Evolutionary conservation across 2,329 filamentous ascomycete species (phyloP).

Genomic region (Trichoderma afroharzianum): DNA sequence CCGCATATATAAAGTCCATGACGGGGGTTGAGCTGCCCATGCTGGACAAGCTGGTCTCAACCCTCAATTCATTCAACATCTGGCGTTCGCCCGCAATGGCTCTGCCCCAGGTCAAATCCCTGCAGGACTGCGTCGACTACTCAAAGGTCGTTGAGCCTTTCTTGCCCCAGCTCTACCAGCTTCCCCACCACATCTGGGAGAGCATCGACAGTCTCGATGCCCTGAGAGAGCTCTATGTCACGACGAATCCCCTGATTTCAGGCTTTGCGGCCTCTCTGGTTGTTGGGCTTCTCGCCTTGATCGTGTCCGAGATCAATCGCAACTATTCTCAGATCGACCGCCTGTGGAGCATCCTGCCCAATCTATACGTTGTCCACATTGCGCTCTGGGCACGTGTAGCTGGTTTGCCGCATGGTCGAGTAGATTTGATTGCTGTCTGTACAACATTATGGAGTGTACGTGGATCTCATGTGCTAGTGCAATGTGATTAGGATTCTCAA

Average conservation of each 20-base stretch:
- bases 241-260: slow-evolving; percentile 81
- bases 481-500: background rate
- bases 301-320: slow-evolving; percentile 77
- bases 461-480: too few species aligned
- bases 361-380: slow-evolving; percentile 82
- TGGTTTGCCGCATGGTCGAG: slow-evolving; percentile 63
- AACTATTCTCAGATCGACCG: slow-evolving; percentile 98
- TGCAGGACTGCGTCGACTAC: slow-evolving; percentile 75
- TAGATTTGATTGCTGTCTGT: slow-evolving; percentile 70
- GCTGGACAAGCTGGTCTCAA: background rate
- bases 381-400: slow-evolving; percentile 75
- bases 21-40: background rate
- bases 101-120: slow-evolving; percentile 65
- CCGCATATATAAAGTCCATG: slow-evolving; percentile 11
- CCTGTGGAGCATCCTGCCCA: slow-evolving; percentile 84
- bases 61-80: background rate
- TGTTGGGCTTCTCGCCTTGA: slow-evolving; percentile 67
- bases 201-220: slow-evolving; percentile 57
- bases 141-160: slow-evolving; percentile 71
- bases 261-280: slow-evolving; percentile 69
- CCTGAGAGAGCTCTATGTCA: slow-evolving; percentile 69
- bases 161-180: slow-evolving; percentile 62
- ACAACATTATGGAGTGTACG: slow-evolving; percentile 77
- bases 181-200: slow-evolving; percentile 63
- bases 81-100: slow-evolving; percentile 48